Evolutionary conservation across 345 rosid genomes (phyloP).

Genomic region (Salix arbutifolia): DNA sequence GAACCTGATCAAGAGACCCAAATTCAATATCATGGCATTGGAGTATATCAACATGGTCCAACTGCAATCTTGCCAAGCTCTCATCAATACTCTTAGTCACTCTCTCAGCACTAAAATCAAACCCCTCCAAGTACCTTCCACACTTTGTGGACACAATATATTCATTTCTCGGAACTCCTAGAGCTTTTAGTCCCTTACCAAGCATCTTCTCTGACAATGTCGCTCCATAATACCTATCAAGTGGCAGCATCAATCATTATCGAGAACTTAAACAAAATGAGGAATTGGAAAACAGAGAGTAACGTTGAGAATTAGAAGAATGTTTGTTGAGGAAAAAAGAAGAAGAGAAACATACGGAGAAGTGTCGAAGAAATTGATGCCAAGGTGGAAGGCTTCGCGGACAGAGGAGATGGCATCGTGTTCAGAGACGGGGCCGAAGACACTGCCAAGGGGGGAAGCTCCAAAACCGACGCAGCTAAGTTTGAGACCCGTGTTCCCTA

Average conservation of each 20-base stretch:
- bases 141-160: slow-evolving; percentile 85
- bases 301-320: neutral
- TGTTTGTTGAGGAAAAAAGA: too few species aligned
- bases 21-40: slow-evolving; percentile 91
- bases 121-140: slow-evolving; percentile 76
- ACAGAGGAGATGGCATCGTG: slow-evolving; percentile 76
- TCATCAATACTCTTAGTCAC: slow-evolving; percentile 77
- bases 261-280: neutral
- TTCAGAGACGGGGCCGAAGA: slow-evolving; percentile 82
- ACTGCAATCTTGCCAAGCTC: slow-evolving; percentile 80
- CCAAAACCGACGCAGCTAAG: slow-evolving; percentile 83
- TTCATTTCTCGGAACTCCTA: slow-evolving; percentile 62
- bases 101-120: slow-evolving; percentile 93
- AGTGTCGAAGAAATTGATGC: slow-evolving; percentile 97
- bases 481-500: slow-evolving; percentile 17
- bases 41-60: slow-evolving; percentile 84
- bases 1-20: slow-evolving; percentile 86
- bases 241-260: neutral
- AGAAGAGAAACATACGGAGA: slow-evolving; percentile 57
- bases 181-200: slow-evolving; percentile 72
- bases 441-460: slow-evolving; percentile 82
- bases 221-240: slow-evolving; percentile 70
- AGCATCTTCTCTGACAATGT: slow-evolving; percentile 93
- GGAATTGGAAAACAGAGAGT: neutral
- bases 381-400: slow-evolving; percentile 67